These are phyloP conservation scores for Lignosus rhinocerotis DNA, from an alignment of 1,284 basidiomycete species.

Conservation along the genomic window DNA sequence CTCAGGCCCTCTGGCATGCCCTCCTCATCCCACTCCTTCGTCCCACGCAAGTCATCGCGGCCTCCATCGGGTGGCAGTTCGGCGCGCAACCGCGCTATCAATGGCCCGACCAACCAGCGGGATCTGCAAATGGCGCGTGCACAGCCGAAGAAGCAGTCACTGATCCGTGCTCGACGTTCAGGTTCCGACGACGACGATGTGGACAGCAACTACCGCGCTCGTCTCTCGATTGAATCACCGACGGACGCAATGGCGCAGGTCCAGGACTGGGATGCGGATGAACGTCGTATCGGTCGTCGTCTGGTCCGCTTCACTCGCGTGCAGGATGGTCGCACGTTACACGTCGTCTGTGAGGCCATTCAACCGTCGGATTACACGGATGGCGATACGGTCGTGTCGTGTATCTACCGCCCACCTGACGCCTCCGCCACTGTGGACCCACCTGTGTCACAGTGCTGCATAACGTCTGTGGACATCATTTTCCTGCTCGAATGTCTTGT, in stretches of 20 bases:
- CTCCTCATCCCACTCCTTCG: not conserved
- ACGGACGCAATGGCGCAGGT: conserved; percentile 48
- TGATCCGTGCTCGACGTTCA: conserved; percentile 40
- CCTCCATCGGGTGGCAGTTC: conserved; percentile 17
- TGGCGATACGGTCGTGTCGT: conserved; percentile 74
- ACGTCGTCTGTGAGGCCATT: conserved; percentile 65
- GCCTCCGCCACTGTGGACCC: conserved; percentile 8
- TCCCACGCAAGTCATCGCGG: conserved; percentile 15
- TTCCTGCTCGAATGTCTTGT: conserved; percentile 89
- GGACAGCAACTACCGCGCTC: conserved; percentile 43
- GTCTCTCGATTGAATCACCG: conserved; percentile 57
- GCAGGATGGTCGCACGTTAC: conserved; percentile 60
- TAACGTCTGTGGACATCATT: conserved; percentile 95
- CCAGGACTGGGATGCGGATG: conserved; percentile 56
- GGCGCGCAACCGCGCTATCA: conserved; percentile 17
- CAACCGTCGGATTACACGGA: conserved; percentile 57
- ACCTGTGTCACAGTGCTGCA: conserved; percentile 70
- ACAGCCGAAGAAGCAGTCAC: conserved; percentile 28
- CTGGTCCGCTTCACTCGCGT: conserved; percentile 70
- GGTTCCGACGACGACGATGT: conserved; percentile 37
- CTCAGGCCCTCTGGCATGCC: not conserved
- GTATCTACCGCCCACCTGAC: conserved; percentile 81
- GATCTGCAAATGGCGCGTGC: conserved; percentile 19
- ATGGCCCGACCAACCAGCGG: conserved; percentile 15
- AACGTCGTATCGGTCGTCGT: conserved; percentile 60